Evolutionary conservation across 495 filamentous ascomycete species (phyloP), one percentile per base, ranked within the genome.

Genomic region (Daldinia grandis): DNA sequence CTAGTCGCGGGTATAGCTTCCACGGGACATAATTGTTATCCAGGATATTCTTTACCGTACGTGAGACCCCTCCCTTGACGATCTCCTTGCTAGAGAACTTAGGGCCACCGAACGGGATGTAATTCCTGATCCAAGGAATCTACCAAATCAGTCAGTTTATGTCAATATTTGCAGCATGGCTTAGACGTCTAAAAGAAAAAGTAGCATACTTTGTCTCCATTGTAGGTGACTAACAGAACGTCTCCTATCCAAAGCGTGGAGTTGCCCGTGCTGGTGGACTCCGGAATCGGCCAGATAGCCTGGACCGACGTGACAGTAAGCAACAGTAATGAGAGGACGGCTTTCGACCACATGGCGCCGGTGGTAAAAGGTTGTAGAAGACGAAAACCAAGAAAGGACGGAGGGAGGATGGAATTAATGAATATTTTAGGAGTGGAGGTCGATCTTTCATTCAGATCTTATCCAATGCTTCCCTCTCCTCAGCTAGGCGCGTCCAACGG

Each of bases 21-120:
- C 92, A 95, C 4, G 92, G 92, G 12, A 91, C 84, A 49, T 92
- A 87, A 65, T 85, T 86, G 66, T 87, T 78, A 25, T 81, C 76
- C 76, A 93, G 88, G 30, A 93, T 84, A 50, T 80, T 84, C 21
- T 78, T 68, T 33, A 84, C 60, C 5, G 81, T 76, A 35, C 85
- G 79, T 35, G 80, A 77, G 19, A 87, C 72, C n/a, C 78, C 84
- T 58, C 77, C 81, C 62, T 82, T 79, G 33, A 88, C 81, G 50
- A 87, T 80, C 25, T 85, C 80, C 63, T 76, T 79, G 76, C 81
- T 85, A 67, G 66, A 77, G 56, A 82, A 74, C 17, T 68, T 71
- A 15, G 68, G 31, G 24, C 73, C 69, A 15, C 62, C 65, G 7
- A 64, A 42, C 14, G 83, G 76, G 14, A 69, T 66, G 49, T 84